Percentiles rank a stretch among this genome's conserved stretches.
Evolutionary conservation across 2,329 filamentous ascomycete species (phyloP).

Genomic region (Chalara sp.): DNA sequence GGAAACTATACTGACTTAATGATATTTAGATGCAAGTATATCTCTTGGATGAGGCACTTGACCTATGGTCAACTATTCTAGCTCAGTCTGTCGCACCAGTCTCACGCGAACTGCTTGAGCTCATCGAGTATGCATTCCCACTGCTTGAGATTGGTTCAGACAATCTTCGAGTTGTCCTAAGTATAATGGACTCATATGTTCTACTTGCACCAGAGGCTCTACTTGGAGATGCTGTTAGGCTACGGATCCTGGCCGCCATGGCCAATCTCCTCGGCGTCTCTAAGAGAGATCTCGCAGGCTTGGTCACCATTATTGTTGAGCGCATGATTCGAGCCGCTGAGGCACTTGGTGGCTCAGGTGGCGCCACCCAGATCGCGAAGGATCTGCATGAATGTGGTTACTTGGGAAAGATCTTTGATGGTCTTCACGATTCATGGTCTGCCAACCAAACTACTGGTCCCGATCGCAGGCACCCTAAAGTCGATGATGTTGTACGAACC

Average conservation of each 20-base stretch:
- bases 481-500: constrained; percentile 71
- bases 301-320: constrained; percentile 56
- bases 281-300: constrained; percentile 50
- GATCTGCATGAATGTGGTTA: constrained; percentile 60
- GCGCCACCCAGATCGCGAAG: constrained; percentile 55
- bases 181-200: constrained; percentile 64
- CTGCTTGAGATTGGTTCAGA: constrained; percentile 61
- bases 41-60: constrained; percentile 84
- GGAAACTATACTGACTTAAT: not conserved
- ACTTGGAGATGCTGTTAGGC: constrained; percentile 48
- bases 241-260: constrained; percentile 41
- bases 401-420: constrained; percentile 55
- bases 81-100: constrained; percentile 57
- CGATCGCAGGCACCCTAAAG: constrained; percentile 58
- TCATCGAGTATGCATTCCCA: constrained; percentile 58
- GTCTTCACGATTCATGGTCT: constrained; percentile 61
- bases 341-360: constrained; percentile 52
- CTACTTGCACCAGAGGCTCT: constrained; percentile 63
- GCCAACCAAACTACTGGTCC: constrained; percentile 79
- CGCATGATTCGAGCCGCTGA: constrained; percentile 57
- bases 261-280: constrained; percentile 43
- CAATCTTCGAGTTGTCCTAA: constrained; percentile 53
- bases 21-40: constrained; percentile 59
- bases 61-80: constrained; percentile 77
- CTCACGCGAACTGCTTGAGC: constrained; percentile 51